A percentile compares a stretch with the other conserved stretches of the same genome.
These are phyloP conservation scores for Erigeron canadensis DNA, from an alignment of 129 eudicot genomes.

Conservation along the genomic window DNA sequence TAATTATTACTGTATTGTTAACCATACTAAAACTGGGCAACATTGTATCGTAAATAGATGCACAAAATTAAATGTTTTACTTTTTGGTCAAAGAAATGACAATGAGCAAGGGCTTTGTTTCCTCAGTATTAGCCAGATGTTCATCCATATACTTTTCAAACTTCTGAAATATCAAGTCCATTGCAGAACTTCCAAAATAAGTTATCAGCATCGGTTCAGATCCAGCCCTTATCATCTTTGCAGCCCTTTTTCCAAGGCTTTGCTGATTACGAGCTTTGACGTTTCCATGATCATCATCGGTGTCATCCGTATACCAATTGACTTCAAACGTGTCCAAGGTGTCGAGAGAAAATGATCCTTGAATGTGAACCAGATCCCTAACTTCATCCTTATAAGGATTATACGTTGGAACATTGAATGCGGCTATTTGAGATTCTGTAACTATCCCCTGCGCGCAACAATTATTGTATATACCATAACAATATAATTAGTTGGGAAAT, in stretches of 20 bases:
- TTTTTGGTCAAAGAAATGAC: too few species aligned
- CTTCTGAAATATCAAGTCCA: background rate
- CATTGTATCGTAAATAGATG: too few species aligned
- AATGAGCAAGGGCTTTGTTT: too few species aligned
- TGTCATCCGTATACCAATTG: background rate
- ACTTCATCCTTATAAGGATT: background rate
- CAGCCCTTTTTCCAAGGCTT: background rate
- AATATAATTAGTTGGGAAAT: background rate
- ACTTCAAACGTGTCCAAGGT: background rate
- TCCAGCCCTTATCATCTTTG: background rate
- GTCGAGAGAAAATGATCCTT: background rate
- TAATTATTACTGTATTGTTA: too few species aligned
- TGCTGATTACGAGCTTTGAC: background rate
- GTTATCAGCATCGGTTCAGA: background rate
- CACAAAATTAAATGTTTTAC: too few species aligned
- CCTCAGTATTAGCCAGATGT: background rate
- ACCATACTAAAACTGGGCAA: too few species aligned
- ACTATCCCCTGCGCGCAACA: background rate
- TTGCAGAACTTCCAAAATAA: background rate
- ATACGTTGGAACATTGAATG: background rate
- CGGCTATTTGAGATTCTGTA: background rate
- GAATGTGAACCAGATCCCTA: background rate
- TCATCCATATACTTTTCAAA: background rate
- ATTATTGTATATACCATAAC: background rate
- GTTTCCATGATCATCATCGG: background rate